Evolutionary conservation across 257 asterid species (phyloP), one percentile per base, ranked within the genome.

Genomic region (Cynanchum wilfordii): DNA sequence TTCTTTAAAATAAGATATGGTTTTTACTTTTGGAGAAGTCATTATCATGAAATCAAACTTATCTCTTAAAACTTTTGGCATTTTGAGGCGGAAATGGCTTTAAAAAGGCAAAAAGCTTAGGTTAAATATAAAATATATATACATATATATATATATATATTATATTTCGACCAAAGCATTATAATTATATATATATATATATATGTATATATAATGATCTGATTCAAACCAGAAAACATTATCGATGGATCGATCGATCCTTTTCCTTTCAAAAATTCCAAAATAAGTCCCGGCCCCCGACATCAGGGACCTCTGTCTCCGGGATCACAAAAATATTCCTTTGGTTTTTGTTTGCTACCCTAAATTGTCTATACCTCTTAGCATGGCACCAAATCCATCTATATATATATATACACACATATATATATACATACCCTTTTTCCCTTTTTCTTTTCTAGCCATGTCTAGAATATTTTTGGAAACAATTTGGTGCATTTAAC

Each of bases 31-130:
- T 55, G 4, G 1, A 29, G 49, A 9, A 60, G 68, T 72, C 49
- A 45, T 54, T 72, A 45, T 72, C 76, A 60, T 27, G 70, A 33
- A 29, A 72, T 29, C 38, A 62, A 29, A 27, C 70, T 60, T 60
- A 72, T 72, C 60, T 72, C 60, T 47, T 67, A 45, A 58, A 58
- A 72, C 76, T 72, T 72, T 47, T 17, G 54, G 47, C 70, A 60
- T 60, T 67, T 60, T 72, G 51, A 40, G 76, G 70, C 50, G 24
- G 36, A 60, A 45, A 72, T 12, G 22, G 56, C 56, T 50, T 50
- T 50, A 10, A 42, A 11, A 7, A 7, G 52, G 13, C 52, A 47
- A 47, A 42, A 42, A 42, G 47, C 47, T 42, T 7, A 42, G 47
- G 10, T 42, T 42, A 42, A 7, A 7, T 42, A 42, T 42, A n/a